Base-by-base conservation (phyloP, 345 rosid species). In the Pistacia integerrima region DNA sequence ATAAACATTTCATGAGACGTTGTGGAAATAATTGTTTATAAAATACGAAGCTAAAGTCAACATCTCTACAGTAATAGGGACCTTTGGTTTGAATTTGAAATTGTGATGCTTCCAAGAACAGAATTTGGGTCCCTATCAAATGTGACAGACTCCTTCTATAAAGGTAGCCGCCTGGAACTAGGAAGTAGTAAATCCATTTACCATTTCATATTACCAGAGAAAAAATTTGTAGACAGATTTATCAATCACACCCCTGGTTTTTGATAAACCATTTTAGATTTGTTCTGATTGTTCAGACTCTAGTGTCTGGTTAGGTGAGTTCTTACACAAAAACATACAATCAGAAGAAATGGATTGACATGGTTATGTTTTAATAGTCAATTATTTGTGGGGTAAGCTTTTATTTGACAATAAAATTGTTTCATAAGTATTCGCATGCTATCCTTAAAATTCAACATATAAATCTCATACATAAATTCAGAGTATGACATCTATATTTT, bases 11-110 rank as follows among this genome's bases (percentile, higher is more conserved):
- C 11, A 57, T 4, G 16, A 4, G 46, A 18, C 0, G 13, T 41
- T 28, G 52, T n/a, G 57, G 38, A 41, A 25, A 16, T 25, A 56
- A 73, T 63, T 4, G 51, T 51, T 22, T 11, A 41, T 6, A 13
- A 72, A 68, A 4, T 20, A 57, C 55, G 58, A 49, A 61, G 62
- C 70, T 67, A 36, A 74, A 71, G 84, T 81, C 84, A 81, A 76
- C 81, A 79, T 74, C 75, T 22, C 13, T 6, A 30, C 5, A 51
- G 57, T 1, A 46, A 3, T 30, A 2, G 70, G 6, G n/a, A 4
- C 49, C 12, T 44, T 0, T 33, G 52, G 30, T 65, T 83, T 77
- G 79, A 79, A 83, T 77, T 83, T 79, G 46, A 70, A 72, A 52
- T 52, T 69, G 44, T 54, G 44, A 48, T 55, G 9, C 5, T 64